Conservation (phyloP, 2,329 filamentous ascomycete genomes). For the Teratosphaeriaceae sp. region DNA sequence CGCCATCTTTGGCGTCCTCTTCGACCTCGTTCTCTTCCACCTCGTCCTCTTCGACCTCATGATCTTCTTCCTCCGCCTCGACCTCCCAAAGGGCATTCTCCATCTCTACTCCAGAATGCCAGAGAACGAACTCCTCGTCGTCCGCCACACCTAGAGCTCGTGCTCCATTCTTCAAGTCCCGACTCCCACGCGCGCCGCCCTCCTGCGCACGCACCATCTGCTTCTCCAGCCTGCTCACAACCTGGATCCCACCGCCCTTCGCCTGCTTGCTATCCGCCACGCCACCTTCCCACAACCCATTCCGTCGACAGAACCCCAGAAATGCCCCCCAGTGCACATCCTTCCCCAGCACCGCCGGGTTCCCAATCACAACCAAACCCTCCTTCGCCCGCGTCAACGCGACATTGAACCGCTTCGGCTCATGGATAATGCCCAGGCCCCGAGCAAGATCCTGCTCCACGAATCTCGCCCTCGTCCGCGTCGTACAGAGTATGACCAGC, state of each 20-base stretch:
- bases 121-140: not conserved
- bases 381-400: slow-evolving; percentile 21
- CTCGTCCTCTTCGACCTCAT: not conserved
- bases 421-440: slow-evolving; percentile 20
- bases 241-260: too few relatives aligned
- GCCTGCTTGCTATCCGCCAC: not conserved
- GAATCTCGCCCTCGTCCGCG: slow-evolving; percentile 20
- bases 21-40: not conserved
- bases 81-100: not conserved
- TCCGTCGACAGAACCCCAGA: slow-evolving; percentile 18
- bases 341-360: slow-evolving; percentile 15
- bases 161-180: not conserved
- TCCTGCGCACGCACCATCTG: not conserved
- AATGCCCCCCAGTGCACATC: slow-evolving; percentile 20
- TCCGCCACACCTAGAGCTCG: not conserved
- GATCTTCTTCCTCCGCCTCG: not conserved
- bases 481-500: slow-evolving; percentile 22
- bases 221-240: slow-evolving; percentile 2
- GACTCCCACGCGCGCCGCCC: not conserved
- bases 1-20: too few relatives aligned
- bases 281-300: slow-evolving; percentile 6
- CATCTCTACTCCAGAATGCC: not conserved
- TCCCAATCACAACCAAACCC: slow-evolving; percentile 21
- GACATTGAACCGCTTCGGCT: slow-evolving; percentile 22
- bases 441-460: slow-evolving; percentile 19